Evolutionary conservation across 2,329 filamentous ascomycete species (phyloP), one percentile per base, ranked within the genome.

Genomic region (Fusarium siculi): DNA sequence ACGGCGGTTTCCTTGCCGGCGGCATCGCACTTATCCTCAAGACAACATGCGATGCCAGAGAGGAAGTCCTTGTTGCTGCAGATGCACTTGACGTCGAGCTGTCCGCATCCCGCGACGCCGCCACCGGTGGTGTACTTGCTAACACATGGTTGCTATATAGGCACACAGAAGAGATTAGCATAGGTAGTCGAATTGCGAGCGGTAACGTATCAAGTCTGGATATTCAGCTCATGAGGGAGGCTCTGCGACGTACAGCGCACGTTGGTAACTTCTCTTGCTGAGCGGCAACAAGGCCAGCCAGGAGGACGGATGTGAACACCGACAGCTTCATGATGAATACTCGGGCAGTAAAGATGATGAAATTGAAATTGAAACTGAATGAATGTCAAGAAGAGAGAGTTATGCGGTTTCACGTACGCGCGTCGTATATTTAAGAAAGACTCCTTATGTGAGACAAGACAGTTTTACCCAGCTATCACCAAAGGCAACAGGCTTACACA

Each of bases 61-160:
- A 85, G 78, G 80, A 85, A 85, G 47, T 79, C 61, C 52, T 73
- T 53, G 79, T 84, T 84, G 75, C 74, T 77, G 80, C 84, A 85
- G 75, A 85, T 79, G 77, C 84, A 85, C 59, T 72, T 76, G 66
- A 84, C 77, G 78, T 85, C 82, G 74, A 82, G 72, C 49, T 76
- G 67, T 34, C 74, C 75, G 77, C 84, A 85, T 72, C 80, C 82
- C 56, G 78, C 82, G 59, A 85, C 82, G 43, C 73, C 71, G 25
- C 60, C 73, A 47, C 80, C 81, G 30, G 70, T 75, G 32, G 81
- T 81, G 77, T 77, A 82, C 54, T 80, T 59, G 68, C 64, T 73
- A 40, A 84, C 77, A 70, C 82, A 84, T 10, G 66, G 59, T 70
- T 77, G 78, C 79, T 83, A 66, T n/a, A 56, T 12, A 43, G 21